Evolutionary conservation across 2,329 filamentous ascomycete genomes (phyloP).

Genomic region (Apiospora phragmitis): DNA sequence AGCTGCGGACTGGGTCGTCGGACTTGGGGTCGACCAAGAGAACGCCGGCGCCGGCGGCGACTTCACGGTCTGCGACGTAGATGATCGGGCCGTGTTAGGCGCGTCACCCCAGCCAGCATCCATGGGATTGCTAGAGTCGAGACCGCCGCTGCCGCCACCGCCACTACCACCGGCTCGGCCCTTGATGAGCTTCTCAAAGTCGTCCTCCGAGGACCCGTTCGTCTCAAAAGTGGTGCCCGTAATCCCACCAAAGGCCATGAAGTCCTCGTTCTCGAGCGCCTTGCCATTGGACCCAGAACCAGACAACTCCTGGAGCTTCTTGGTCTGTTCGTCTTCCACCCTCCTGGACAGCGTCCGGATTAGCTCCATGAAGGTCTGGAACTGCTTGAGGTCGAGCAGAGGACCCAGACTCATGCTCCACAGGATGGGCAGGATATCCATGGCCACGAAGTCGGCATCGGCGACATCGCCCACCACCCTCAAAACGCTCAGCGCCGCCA

Average conservation of each 20-base stretch:
- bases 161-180: conserved; percentile 54
- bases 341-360: conserved; percentile 78
- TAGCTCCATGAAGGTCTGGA: conserved; percentile 84
- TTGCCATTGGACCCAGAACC: conserved; percentile 54
- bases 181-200: conserved; percentile 89
- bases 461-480: conserved; percentile 78
- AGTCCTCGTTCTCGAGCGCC: conserved; percentile 61
- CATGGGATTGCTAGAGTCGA: conserved; percentile 38
- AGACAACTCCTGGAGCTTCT: conserved; percentile 83
- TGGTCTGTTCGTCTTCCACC: conserved; percentile 86
- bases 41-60: conserved; percentile 52
- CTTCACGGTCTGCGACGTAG: conserved; percentile 33
- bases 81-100: conserved; percentile 27
- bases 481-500: conserved; percentile 84
- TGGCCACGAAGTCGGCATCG: conserved; percentile 87
- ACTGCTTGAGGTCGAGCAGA: conserved; percentile 82
- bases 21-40: conserved; percentile 63
- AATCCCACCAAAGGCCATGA: conserved; percentile 69
- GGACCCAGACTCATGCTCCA: conserved; percentile 93
- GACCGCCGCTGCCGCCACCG: conserved; percentile 18
- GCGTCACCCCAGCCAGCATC: conserved; percentile 50
- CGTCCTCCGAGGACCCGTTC: conserved; percentile 61
- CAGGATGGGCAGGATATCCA: conserved; percentile 85
- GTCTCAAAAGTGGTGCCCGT: conserved; percentile 60
- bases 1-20: conserved; percentile 35